Evolutionary conservation across 768 basidiomycete species (phyloP).

Genomic region (Agrocybe chaxingu): DNA sequence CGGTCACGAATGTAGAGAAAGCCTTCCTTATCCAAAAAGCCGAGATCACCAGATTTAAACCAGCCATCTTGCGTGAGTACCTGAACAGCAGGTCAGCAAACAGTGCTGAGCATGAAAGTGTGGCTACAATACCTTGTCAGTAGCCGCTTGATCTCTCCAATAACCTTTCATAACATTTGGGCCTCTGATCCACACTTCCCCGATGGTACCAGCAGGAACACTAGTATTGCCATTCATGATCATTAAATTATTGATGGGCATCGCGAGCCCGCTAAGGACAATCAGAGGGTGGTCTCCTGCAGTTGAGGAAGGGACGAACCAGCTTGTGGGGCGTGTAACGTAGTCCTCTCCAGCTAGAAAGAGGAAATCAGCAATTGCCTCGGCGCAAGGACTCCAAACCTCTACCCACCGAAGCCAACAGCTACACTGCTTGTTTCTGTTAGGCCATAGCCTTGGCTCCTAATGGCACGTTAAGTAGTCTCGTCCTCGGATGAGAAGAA

Average conservation of each 20-base stretch:
- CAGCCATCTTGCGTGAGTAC: conserved; percentile 51
- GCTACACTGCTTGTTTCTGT: conserved; percentile 62
- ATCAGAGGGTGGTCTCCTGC: conserved; percentile 2
- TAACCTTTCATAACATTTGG: conserved; percentile 63
- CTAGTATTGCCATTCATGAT: conserved; percentile 40
- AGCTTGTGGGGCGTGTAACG: conserved; percentile 38
- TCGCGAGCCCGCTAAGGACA: conserved; percentile 43
- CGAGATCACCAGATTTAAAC: conserved; percentile 55
- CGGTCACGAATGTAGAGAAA: conserved; percentile 59
- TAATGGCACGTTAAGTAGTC: conserved; percentile 14
- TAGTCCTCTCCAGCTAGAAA: conserved; percentile 50
- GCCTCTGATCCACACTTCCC: conserved; percentile 56
- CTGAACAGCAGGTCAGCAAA: not conserved
- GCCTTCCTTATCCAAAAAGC: conserved; percentile 50
- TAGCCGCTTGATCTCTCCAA: conserved; percentile 55
- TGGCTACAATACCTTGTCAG: conserved; percentile 28
- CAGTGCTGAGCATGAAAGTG: not conserved
- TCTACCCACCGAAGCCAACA: conserved; percentile 33
- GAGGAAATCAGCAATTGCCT: not conserved
- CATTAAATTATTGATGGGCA: conserved; percentile 53
- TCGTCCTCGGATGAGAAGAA: not conserved
- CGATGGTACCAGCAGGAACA: conserved; percentile 34
- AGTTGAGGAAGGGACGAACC: conserved; percentile 28
- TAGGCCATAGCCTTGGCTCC: conserved; percentile 54
- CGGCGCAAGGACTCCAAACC: not conserved